Conservation (phyloP, 129 eudicot species). For the Tagetes patula region DNA sequence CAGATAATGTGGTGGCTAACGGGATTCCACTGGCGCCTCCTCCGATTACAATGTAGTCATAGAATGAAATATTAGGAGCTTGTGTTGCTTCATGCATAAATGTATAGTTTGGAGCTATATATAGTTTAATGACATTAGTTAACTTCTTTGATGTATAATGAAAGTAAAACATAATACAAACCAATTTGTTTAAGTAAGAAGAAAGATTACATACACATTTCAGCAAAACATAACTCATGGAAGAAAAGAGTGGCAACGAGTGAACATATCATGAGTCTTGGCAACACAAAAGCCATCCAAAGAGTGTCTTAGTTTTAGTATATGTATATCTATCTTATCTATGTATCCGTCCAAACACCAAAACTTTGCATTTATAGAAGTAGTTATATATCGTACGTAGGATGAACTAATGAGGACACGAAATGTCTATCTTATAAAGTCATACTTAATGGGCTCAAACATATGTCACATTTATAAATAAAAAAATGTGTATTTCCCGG, state of each 20-base stretch:
- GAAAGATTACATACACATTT: background rate
- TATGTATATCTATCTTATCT: background rate
- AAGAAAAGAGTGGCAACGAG: background rate
- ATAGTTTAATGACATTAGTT: background rate
- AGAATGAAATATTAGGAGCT: background rate
- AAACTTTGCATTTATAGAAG: too few relatives aligned
- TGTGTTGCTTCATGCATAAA: background rate
- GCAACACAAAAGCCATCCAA: background rate
- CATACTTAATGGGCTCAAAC: background rate
- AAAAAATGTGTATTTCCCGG: too few relatives aligned
- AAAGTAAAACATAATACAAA: background rate
- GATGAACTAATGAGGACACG: background rate
- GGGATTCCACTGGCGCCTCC: slow-evolving; percentile 7
- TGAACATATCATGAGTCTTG: background rate
- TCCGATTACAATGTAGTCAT: background rate
- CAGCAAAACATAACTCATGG: background rate
- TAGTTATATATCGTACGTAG: background rate
- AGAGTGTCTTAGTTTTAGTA: background rate
- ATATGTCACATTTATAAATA: background rate
- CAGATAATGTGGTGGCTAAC: background rate
- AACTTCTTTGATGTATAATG: background rate
- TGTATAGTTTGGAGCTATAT: background rate
- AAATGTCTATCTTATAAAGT: background rate
- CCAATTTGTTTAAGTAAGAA: background rate
- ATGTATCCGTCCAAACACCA: too few relatives aligned